Evolutionary conservation across 1,284 basidiomycete species (phyloP).

Genomic region (Trametes hirsuta): DNA sequence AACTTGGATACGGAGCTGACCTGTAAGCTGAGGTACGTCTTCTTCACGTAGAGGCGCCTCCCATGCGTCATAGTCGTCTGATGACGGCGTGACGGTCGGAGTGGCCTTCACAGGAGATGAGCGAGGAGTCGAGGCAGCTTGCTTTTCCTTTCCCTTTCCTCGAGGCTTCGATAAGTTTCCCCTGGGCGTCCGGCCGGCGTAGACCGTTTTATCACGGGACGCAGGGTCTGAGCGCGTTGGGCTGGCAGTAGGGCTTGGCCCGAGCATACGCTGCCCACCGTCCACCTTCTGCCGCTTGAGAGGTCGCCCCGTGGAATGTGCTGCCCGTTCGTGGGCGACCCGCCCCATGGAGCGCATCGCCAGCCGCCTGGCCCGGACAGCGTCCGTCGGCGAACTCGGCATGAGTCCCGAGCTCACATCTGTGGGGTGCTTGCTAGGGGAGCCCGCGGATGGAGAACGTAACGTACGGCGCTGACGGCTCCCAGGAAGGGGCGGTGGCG

Average conservation of each 20-base stretch:
- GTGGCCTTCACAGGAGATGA: neutral
- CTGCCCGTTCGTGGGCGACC: constrained; percentile 12
- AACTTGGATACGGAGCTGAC: neutral
- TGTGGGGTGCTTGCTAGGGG: neutral
- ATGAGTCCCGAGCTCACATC: constrained; percentile 1
- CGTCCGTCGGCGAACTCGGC: constrained; percentile 19
- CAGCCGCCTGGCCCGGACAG: constrained; percentile 6
- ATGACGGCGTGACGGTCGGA: neutral
- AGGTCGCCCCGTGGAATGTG: constrained; percentile 11
- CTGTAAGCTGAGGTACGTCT: neutral
- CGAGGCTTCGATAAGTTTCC: neutral
- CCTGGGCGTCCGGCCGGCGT: neutral
- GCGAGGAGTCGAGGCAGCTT: neutral
- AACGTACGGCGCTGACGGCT: neutral
- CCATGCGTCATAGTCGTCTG: constrained; percentile 25
- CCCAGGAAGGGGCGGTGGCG: neutral
- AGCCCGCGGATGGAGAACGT: neutral
- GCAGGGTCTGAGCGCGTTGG: neutral
- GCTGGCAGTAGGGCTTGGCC: neutral
- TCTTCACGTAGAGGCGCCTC: constrained; percentile 15
- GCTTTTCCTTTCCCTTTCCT: neutral
- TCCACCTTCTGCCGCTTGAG: constrained; percentile 14
- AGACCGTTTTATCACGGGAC: neutral
- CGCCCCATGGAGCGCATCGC: constrained; percentile 8
- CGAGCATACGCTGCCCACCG: neutral